Evolutionary conservation across 352 stramenopile species (phyloP), one percentile per base, ranked within the genome.

Genomic region (Phytophthora rubi): DNA sequence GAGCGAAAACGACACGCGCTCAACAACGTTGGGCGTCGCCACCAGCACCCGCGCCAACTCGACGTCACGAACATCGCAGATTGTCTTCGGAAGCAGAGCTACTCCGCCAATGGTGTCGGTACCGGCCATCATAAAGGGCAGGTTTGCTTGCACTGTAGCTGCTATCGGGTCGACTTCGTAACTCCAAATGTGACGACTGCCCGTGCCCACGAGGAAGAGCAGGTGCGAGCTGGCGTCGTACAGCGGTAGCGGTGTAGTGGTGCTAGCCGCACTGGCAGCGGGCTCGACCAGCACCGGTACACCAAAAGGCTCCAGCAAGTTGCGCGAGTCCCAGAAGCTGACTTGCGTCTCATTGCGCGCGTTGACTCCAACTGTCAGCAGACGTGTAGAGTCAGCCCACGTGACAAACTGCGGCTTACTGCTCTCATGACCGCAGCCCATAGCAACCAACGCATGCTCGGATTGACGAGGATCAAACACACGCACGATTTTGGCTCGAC

Each of bases 391-490:
- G 39, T 81, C 79, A 32, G 80, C 57, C 86, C 88, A 95, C 5
- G 65, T 62, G 12, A 94, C 85, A 65, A 86, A 90, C 65, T 95
- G 86, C 6, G 88, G 82, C 18, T 89, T 90, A 33, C 65, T 79
- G 35, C 80, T 87, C 37, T 92, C 86, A 55, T 92, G 76, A 5
- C 84, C 88, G 48, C 86, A 95, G 39, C 81, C 81, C 74, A 95
- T 90, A 7, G 77, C 70, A 9, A 89, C 70, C 13, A 92, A 56
- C 23, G 76, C 75, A 26, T 93, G 83, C 23, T 75, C 58, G 3
- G 61, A 59, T 15, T 68, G 55, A 8, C 88, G 88, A 42, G 85
- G 84, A 26, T 94, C 86, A 53, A 95, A 91, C 49, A 95, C 82
- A 47, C 83, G 80, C 33, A 95, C 68, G 32, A 95, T 82, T 58